Percentiles rank a stretch among this genome's conserved stretches.
phyloP scores from a whole-genome alignment of 805 yeast genomes.

The Wickerhamiella siamensis region DNA sequence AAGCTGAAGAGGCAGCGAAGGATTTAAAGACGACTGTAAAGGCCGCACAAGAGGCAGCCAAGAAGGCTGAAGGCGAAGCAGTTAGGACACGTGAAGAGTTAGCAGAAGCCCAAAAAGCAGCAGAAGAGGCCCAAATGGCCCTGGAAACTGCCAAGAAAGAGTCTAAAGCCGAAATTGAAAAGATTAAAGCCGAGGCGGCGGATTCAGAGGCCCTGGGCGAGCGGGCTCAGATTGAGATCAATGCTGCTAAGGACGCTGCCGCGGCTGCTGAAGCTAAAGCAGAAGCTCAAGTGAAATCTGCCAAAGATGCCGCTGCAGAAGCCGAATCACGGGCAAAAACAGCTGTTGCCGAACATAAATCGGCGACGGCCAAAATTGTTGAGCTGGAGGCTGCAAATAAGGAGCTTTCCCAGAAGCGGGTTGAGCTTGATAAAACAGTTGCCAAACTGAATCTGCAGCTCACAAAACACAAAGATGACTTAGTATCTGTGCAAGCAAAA shows the following conservation, averaged over 20 bases:
- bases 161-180: constrained; percentile 1
- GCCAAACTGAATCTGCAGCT: constrained; percentile 12
- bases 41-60: too few species aligned
- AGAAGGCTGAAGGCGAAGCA: too few species aligned
- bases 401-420: constrained; percentile 7
- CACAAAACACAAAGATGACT: constrained; percentile 1
- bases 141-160: constrained; percentile 1
- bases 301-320: too few species aligned
- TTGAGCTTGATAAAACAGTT: constrained; percentile 8
- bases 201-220: constrained; percentile 1
- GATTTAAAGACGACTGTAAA: constrained; percentile 7
- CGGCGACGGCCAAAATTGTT: neutral
- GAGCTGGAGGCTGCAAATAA: neutral
- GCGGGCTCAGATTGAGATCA: constrained; percentile 13
- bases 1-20: constrained; percentile 9
- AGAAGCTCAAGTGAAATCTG: constrained; percentile 25
- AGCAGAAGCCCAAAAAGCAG: neutral
- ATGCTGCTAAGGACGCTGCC: constrained; percentile 63
- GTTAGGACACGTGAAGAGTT: neutral
- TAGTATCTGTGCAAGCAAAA: constrained; percentile 4
- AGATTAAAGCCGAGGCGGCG: neutral
- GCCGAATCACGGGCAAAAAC: too few species aligned
- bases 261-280: constrained; percentile 52
- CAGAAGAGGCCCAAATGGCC: neutral
- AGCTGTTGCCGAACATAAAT: neutral